Evolutionary conservation across 1,284 basidiomycete species (phyloP).

Genomic region (Cutaneotrichosporon cutaneum): DNA sequence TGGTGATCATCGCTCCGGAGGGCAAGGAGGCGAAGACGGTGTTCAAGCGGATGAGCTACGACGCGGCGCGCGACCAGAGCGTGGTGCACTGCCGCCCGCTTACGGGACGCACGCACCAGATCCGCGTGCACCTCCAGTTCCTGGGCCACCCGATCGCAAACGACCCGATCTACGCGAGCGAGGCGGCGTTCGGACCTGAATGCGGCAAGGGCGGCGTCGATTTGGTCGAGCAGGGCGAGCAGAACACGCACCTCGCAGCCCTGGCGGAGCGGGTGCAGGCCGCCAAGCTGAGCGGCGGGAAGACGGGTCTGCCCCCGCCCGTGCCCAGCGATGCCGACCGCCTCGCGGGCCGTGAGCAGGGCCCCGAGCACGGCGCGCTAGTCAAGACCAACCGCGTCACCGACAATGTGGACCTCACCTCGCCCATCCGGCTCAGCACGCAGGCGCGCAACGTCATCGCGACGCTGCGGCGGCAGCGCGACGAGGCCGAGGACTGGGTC

Average conservation of each 20-base stretch:
- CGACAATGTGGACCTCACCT: constrained; percentile 76
- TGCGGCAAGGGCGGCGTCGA: constrained; percentile 82
- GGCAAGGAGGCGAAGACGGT: constrained; percentile 89
- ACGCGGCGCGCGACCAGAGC: constrained; percentile 75
- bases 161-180: constrained; percentile 79
- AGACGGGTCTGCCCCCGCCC: constrained; percentile 7
- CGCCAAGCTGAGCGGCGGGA: constrained; percentile 9
- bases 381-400: constrained; percentile 24
- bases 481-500: constrained; percentile 89
- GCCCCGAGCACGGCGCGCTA: constrained; percentile 33
- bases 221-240: constrained; percentile 56
- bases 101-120: constrained; percentile 89
- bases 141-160: constrained; percentile 92
- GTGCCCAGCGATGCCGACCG: constrained; percentile 20
- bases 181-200: constrained; percentile 75
- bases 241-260: constrained; percentile 12
- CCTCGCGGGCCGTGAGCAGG: constrained; percentile 32
- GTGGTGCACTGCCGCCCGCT: constrained; percentile 83
- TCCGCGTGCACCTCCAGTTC: constrained; percentile 93
- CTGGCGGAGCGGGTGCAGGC: constrained; percentile 17
- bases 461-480: constrained; percentile 82
- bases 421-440: constrained; percentile 76
- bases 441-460: constrained; percentile 83
- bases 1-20: constrained; percentile 90
- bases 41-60: constrained; percentile 83